Base-by-base conservation (phyloP, 2,329 filamentous ascomycete species). In the Sporothrix protearum region DNA sequence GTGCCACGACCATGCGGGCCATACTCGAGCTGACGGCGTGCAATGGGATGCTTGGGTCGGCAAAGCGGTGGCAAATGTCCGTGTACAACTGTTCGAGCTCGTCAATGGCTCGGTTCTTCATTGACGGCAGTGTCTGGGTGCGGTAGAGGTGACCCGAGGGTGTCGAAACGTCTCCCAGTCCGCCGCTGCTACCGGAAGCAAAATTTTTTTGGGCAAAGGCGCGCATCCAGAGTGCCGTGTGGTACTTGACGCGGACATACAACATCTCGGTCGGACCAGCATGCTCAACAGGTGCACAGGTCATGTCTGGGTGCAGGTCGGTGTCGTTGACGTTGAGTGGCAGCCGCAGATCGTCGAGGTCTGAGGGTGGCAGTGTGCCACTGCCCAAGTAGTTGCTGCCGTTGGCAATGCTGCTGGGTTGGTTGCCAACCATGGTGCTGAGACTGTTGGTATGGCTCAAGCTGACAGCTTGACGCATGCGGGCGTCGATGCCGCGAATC, bases 251-350 rank as follows among this genome's bases (percentile, higher is more conserved):
- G 12, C 75, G 73, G 9, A 76, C 70, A n/a, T 72, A 84, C 0
- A 86, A 85, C 83, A 89, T 88, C 39, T 86, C 83, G 0, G 88
- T 89, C 77, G 86, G 88, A 19, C 85, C 84, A 2, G 78, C 75
- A 1, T 84, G 81, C 14, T 85, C 81, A 0, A 81, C 75, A 0
- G 86, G 86, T 1, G 85, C 82, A 0, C 83, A 81, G 6, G 78
- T 80, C 82, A 86, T 86, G 10, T 80, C 79, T 0, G 86, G 85
- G 3, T 79, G 77, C 0, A 89, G 77, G 59, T 87, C 85, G 16
- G 76, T 77, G 73, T 89, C 88, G 72, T 89, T 85, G 68, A 88
- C 78, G 71, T 89, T 89, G 1, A 86, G 80, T 0, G 87, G 87
- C 77, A 87, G 81, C 57, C 85, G 83, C 0, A 85, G 85, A 36